Evolutionary conservation across 1,284 basidiomycete species (phyloP), one percentile per base, ranked within the genome.

Genomic region (Naganishia sp.): DNA sequence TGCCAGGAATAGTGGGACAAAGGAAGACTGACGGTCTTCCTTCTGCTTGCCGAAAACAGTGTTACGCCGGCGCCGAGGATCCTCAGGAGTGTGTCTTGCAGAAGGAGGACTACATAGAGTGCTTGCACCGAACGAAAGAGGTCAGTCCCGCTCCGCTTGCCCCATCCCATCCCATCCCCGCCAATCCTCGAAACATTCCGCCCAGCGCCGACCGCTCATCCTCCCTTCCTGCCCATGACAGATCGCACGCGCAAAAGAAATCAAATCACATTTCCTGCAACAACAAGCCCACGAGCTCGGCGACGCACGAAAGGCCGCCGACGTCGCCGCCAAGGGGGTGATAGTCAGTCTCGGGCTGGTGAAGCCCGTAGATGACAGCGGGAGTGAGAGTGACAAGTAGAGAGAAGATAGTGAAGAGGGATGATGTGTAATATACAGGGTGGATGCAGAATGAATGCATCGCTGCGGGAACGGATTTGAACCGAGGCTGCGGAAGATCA

Each of bases 61-160:
- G 94, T 82, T 97, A 96, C 78, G 88, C 89, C 10, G 83, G 86
- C 67, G 86, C 93, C 55, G 91, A 94, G 71, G 83, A 82, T 54
- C 91, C 92, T 1, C 79, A 81, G 53, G 83, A 91, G 74, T 97
- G 94, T 79, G 79, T 84, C 18, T 80, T 83, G 18, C 88, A 87
- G 71, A 87, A 86, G 69, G 90, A 90, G 70, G 94, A 96, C 79
- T 97, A 97, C 82, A 78, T 96, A 66, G 93, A 96, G 79, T 97
- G 94, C 80, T 81, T 97, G 68, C 94, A 96, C 78, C 87, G 90
- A 76, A 88, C 86, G 50, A 92, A 95, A 80, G 93, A 95, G 86
- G 94, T 93, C 70, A 68, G 81, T 71, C 6, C 23, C 28, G 11
- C 4, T 25, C 16, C 54, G 2, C 46, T 50, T 31, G 31, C 72